These are phyloP conservation scores for Ophiostoma australiae DNA, from an alignment of 2,329 filamentous ascomycete species.

Conservation along the genomic window DNA sequence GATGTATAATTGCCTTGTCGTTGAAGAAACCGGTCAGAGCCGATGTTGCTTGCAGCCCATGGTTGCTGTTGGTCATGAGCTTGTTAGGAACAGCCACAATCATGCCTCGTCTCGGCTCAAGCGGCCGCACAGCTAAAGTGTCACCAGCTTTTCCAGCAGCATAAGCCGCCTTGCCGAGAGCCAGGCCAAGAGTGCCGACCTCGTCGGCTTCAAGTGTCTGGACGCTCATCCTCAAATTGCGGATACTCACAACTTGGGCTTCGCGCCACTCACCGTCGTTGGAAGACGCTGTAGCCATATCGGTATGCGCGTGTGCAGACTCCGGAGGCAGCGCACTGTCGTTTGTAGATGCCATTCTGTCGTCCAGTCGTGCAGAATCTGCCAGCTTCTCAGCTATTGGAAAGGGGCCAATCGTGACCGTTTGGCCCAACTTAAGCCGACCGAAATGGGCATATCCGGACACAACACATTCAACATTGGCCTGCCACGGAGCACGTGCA, in stretches of 20 bases:
- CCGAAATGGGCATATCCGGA: conserved; percentile 82
- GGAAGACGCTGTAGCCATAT: conserved; percentile 43
- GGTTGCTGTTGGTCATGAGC: conserved; percentile 52
- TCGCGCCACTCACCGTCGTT: conserved; percentile 69
- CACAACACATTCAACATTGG: conserved; percentile 63
- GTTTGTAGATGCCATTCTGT: conserved; percentile 44
- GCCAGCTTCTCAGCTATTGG: conserved; percentile 50
- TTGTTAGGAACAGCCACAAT: conserved; percentile 62
- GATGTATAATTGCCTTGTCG: conserved; percentile 54
- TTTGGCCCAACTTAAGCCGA: conserved; percentile 69
- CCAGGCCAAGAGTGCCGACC: conserved; percentile 81
- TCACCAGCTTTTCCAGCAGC: not conserved
- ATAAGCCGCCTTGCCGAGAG: conserved; percentile 40
- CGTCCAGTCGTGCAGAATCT: conserved; percentile 42
- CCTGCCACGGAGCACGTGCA: conserved; percentile 26
- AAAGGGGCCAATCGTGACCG: conserved; percentile 75
- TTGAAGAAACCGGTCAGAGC: conserved; percentile 69
- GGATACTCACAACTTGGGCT: conserved; percentile 77
- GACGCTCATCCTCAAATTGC: conserved; percentile 81
- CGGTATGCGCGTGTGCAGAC: not conserved
- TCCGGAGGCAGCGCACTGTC: not conserved
- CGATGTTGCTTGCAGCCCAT: conserved; percentile 59
- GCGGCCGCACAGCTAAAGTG: conserved; percentile 24
- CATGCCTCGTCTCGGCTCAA: conserved; percentile 71
- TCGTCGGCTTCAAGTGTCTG: conserved; percentile 71